Evolutionary conservation across 495 filamentous ascomycete genomes (phyloP).

Genomic region (Annulohypoxylon maeteangense): DNA sequence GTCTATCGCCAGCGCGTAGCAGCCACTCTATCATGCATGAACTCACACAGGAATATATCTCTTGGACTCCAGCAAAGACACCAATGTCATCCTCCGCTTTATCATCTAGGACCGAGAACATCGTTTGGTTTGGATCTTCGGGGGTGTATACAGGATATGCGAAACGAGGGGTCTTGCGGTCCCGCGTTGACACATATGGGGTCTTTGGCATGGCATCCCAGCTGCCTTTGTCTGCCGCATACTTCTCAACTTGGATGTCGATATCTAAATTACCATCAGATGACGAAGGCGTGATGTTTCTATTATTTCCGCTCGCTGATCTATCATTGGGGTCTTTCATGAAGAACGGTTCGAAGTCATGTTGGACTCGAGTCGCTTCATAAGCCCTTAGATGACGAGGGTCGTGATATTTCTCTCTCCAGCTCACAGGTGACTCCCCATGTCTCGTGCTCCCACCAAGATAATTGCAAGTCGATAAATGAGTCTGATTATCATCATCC

Average conservation of each 20-base stretch:
- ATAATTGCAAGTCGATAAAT: background rate
- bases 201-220: background rate
- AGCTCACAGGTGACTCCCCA: slow-evolving; percentile 1
- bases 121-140: background rate
- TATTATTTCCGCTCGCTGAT: background rate
- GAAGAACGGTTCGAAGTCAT: background rate
- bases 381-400: background rate
- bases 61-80: background rate
- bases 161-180: background rate
- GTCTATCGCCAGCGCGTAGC: background rate
- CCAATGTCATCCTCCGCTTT: background rate
- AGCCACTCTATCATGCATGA: background rate
- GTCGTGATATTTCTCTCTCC: background rate
- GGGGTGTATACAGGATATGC: background rate
- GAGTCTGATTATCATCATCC: too few species aligned
- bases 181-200: background rate
- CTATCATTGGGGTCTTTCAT: background rate
- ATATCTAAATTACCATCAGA: background rate
- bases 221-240: background rate
- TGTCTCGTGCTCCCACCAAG: background rate
- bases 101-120: background rate
- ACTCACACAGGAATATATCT: background rate
- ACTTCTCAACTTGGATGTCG: background rate
- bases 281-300: background rate
- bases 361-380: background rate